Percentiles rank a stretch among this genome's conserved stretches.
These are phyloP conservation scores for Cercospora sp. DNA, from an alignment of 2,329 filamentous ascomycete genomes.

Conservation along the genomic window DNA sequence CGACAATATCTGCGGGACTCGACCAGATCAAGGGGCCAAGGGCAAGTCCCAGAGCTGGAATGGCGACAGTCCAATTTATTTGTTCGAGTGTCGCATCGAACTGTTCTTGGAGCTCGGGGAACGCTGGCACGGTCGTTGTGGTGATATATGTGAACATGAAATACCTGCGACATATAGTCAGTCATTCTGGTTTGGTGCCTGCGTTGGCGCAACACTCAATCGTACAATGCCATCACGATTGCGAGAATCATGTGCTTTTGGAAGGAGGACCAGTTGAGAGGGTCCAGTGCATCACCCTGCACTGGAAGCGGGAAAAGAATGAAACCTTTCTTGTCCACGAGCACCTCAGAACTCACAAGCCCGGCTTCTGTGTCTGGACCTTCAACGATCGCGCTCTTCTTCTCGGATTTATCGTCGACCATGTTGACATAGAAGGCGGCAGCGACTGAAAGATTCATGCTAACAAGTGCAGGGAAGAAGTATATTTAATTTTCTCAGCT, in stretches of 20 bases:
- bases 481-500: background rate
- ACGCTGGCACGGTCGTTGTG: conserved; percentile 25
- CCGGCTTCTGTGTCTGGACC: conserved; percentile 16
- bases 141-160: conserved; percentile 28
- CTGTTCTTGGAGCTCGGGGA: conserved; percentile 21
- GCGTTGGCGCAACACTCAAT: background rate
- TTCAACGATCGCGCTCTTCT: conserved; percentile 13
- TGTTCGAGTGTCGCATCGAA: conserved; percentile 22
- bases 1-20: conserved; percentile 25
- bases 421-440: background rate
- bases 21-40: conserved; percentile 24
- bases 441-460: background rate
- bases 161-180: conserved; percentile 12
- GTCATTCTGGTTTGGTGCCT: background rate
- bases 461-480: background rate
- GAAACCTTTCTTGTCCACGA: conserved; percentile 24
- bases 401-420: conserved; percentile 15
- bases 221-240: conserved; percentile 24
- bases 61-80: conserved; percentile 27
- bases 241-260: conserved; percentile 22
- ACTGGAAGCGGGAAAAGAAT: conserved; percentile 22
- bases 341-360: conserved; percentile 13
- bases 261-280: conserved; percentile 22
- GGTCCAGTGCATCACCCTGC: conserved; percentile 20
- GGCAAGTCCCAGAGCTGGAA: conserved; percentile 22